Evolutionary conservation across 805 yeast genomes (phyloP).

Genomic region (Wickerhamomyces silvicola): DNA sequence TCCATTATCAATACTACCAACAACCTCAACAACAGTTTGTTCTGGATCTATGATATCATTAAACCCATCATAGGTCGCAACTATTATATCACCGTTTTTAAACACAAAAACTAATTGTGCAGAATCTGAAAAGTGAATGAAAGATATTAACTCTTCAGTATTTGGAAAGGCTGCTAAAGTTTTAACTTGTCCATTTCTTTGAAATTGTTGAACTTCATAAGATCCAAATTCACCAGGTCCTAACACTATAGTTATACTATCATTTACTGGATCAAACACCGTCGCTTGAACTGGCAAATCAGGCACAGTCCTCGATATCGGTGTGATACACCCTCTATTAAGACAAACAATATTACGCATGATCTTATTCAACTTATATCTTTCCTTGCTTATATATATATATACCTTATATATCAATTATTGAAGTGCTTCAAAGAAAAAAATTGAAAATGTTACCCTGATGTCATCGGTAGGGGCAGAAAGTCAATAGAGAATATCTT

Average conservation of each 20-base stretch:
- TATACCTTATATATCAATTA: too few species aligned
- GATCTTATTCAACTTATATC: not conserved
- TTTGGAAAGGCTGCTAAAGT: constrained; percentile 57
- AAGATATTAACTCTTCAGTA: constrained; percentile 42
- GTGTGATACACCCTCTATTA: constrained; percentile 47
- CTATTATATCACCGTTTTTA: constrained; percentile 66
- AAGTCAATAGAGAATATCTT: too few species aligned
- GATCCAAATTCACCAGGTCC: constrained; percentile 47
- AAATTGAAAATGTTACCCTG: constrained; percentile 4
- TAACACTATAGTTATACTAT: constrained; percentile 62
- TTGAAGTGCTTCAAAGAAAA: too few species aligned
- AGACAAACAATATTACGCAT: constrained; percentile 48
- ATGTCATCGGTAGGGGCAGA: constrained; percentile 2
- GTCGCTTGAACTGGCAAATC: constrained; percentile 51
- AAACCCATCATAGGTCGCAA: constrained; percentile 52
- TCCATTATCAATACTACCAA: constrained; percentile 78
- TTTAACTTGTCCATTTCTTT: constrained; percentile 53
- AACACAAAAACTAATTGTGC: constrained; percentile 61
- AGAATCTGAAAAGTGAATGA: constrained; percentile 66
- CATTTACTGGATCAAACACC: constrained; percentile 67
- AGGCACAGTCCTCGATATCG: constrained; percentile 54
- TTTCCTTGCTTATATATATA: not conserved
- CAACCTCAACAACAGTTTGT: constrained; percentile 57
- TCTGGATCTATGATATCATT: constrained; percentile 38
- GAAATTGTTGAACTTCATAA: constrained; percentile 72